These are phyloP conservation scores for Botrytis tulipae DNA, from an alignment of 2,329 filamentous ascomycete genomes.

Conservation along the genomic window DNA sequence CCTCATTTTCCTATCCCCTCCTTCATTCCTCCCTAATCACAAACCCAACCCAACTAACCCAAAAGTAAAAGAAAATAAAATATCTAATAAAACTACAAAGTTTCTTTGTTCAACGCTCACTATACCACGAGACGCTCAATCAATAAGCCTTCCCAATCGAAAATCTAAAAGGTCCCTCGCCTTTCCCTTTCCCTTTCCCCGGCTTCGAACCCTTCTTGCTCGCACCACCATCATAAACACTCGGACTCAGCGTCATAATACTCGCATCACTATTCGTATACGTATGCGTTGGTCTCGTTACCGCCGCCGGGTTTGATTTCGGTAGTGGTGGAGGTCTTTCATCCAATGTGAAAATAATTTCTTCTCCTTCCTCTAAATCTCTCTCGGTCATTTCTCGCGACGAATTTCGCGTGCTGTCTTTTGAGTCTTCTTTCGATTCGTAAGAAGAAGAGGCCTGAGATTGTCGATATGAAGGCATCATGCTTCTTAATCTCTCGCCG, in stretches of 20 bases:
- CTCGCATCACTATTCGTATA: not conserved
- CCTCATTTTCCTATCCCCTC: not conserved
- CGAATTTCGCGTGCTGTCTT: not conserved
- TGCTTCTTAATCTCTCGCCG: not conserved
- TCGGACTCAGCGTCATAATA: conserved; percentile 11
- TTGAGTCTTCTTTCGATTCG: not conserved
- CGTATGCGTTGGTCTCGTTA: not conserved
- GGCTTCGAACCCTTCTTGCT: not conserved
- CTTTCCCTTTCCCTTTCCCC: not conserved
- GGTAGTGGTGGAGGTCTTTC: not conserved
- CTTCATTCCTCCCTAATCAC: not conserved
- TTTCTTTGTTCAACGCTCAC: not conserved
- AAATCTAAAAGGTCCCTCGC: not conserved
- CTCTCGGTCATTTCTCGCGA: not conserved
- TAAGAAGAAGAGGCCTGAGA: not conserved
- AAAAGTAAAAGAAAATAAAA: not conserved
- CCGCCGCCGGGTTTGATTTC: not conserved
- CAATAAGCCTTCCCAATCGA: conserved; percentile 16
- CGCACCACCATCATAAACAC: conserved; percentile 8
- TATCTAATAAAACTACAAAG: not conserved
- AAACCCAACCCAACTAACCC: not conserved
- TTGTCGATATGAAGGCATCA: conserved; percentile 1
- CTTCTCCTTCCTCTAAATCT: not conserved
- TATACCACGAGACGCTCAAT: not conserved
- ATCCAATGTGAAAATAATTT: not conserved